phyloP scores from a whole-genome alignment of 768 basidiomycete species.

The Lyophyllum decastes region DNA sequence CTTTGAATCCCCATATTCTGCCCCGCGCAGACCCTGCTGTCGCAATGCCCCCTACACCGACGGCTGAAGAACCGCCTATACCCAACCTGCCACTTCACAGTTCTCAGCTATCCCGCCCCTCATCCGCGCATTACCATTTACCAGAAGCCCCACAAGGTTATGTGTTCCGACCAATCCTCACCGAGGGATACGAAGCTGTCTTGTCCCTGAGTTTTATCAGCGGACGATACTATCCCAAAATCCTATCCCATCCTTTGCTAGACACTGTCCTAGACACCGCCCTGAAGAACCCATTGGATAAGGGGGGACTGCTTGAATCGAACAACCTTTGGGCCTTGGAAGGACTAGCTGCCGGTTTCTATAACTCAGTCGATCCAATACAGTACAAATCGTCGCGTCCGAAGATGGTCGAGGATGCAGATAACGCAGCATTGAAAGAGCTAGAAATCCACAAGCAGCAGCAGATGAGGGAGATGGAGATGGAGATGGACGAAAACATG shows the following conservation, averaged over 20 bases:
- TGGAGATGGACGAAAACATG: conserved; percentile 16
- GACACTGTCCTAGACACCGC: conserved; percentile 39
- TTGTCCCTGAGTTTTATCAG: conserved; percentile 71
- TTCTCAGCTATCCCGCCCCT: conserved; percentile 23
- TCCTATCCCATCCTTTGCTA: conserved; percentile 68
- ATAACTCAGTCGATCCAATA: conserved; percentile 72
- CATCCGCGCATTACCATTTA: conserved; percentile 34
- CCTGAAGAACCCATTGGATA: conserved; percentile 31
- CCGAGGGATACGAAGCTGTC: conserved; percentile 61
- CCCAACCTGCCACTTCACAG: conserved; percentile 8
- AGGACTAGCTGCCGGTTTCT: conserved; percentile 64
- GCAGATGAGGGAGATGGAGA: conserved; percentile 28
- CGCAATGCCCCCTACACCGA: conserved; percentile 1
- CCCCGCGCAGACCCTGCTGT: conserved; percentile 28
- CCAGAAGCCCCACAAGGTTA: conserved; percentile 70
- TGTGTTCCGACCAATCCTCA: conserved; percentile 68
- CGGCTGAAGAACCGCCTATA: not conserved
- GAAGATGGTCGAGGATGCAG: conserved; percentile 66
- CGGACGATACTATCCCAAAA: conserved; percentile 79
- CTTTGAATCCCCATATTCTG: conserved; percentile 29
- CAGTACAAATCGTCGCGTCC: conserved; percentile 52
- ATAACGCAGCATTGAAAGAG: conserved; percentile 43
- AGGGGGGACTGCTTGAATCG: conserved; percentile 37
- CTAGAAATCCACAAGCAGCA: conserved; percentile 41
- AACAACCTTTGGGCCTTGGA: conserved; percentile 72